Percentiles rank a stretch among this genome's conserved stretches.
These are phyloP conservation scores for Monascus purpureus DNA, from an alignment of 495 filamentous ascomycete genomes.

Conservation along the genomic window DNA sequence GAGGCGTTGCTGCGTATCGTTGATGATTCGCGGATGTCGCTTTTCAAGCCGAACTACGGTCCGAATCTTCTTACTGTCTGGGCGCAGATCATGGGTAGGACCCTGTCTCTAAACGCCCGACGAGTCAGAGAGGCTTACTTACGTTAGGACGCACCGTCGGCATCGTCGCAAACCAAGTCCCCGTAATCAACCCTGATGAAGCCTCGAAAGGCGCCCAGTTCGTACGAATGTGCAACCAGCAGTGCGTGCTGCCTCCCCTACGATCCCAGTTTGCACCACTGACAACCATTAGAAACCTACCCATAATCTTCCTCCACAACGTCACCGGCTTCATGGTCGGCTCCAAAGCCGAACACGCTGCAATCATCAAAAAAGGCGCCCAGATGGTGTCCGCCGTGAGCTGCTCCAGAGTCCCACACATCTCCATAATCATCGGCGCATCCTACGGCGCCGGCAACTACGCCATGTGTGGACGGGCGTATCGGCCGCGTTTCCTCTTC, in stretches of 20 bases:
- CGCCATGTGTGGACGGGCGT: conserved; percentile 20
- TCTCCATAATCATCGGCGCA: conserved; percentile 18
- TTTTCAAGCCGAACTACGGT: conserved; percentile 19
- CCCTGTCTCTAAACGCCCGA: background rate
- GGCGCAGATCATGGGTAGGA: conserved; percentile 17
- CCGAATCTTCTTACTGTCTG: conserved; percentile 15
- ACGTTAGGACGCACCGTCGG: conserved; percentile 7
- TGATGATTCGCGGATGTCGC: conserved; percentile 13
- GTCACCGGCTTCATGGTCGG: conserved; percentile 25
- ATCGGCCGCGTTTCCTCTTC: conserved; percentile 17
- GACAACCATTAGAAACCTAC: too few relatives aligned
- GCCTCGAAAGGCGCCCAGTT: conserved; percentile 15
- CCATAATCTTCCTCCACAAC: conserved; percentile 21
- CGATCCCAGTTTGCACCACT: too few relatives aligned
- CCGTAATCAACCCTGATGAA: conserved; percentile 18
- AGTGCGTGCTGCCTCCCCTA: too few relatives aligned
- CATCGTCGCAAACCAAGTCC: conserved; percentile 18
- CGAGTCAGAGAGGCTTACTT: conserved; percentile 5
- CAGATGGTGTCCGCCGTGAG: conserved; percentile 19
- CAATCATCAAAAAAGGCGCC: conserved; percentile 19
- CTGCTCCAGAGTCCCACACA: conserved; percentile 18
- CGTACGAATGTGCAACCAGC: conserved; percentile 19
- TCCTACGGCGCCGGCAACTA: conserved; percentile 24
- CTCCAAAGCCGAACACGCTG: conserved; percentile 17
- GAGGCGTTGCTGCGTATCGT: conserved; percentile 18